Evolutionary conservation across 371 early-diverging fungal genomes (phyloP).

Genomic region (Gilbertella persicaria): DNA sequence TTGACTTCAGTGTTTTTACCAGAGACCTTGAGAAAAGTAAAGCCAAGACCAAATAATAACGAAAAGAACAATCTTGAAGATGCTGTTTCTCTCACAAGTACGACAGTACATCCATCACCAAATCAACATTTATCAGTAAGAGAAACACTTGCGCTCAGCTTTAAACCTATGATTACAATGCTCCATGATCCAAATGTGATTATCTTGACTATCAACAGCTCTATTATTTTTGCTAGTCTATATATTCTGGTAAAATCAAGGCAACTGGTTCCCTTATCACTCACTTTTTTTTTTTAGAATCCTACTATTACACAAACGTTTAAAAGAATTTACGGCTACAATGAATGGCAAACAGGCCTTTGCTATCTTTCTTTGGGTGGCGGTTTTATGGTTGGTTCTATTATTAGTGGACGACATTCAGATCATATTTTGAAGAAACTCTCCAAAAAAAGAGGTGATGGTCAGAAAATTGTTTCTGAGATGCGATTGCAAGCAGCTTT

Average conservation of each 20-base stretch:
- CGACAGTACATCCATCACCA: not conserved
- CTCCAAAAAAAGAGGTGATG: constrained; percentile 8
- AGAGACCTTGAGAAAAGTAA: constrained; percentile 21
- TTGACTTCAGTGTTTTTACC: constrained; percentile 13
- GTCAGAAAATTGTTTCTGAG: constrained; percentile 31
- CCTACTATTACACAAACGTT: constrained; percentile 47
- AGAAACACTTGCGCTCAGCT: constrained; percentile 19
- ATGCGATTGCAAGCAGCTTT: constrained; percentile 48
- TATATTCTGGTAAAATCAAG: constrained; percentile 25
- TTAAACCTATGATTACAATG: constrained; percentile 31
- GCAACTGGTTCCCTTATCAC: no score
- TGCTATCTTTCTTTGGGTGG: constrained; percentile 50
- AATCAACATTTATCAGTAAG: constrained; percentile 17
- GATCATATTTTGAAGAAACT: constrained; percentile 45
- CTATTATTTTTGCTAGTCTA: constrained; percentile 33
- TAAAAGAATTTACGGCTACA: constrained; percentile 33
- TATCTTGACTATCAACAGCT: constrained; percentile 24
- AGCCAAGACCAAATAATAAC: no score
- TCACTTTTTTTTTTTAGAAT: constrained; percentile 31
- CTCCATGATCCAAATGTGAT: constrained; percentile 26
- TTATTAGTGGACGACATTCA: constrained; percentile 52
- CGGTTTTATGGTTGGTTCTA: constrained; percentile 52
- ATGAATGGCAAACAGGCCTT: constrained; percentile 43
- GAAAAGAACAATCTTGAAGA: not conserved
- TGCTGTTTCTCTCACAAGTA: not conserved